Evolutionary conservation across 805 yeast species (phyloP).

Genomic region (Saccharomycopsis fodiens): DNA sequence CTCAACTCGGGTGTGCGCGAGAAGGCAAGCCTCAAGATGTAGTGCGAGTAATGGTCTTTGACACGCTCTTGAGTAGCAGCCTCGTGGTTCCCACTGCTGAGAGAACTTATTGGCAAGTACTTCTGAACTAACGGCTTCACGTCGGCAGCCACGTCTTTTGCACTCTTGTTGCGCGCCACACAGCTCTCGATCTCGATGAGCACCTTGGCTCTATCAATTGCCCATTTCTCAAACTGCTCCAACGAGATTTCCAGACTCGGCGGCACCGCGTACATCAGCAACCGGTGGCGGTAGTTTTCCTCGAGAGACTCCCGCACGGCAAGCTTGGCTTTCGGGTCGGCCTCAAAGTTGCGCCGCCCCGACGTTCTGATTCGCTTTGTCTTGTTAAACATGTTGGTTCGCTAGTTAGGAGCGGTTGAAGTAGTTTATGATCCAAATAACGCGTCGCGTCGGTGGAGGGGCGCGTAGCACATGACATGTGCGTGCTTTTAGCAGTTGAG

Average conservation of each 20-base stretch:
- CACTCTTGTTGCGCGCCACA: slow-evolving; percentile 50
- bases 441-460: too few relatives aligned
- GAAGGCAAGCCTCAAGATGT: slow-evolving; percentile 78
- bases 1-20: slow-evolving; percentile 82
- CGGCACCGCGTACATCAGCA: slow-evolving; percentile 69
- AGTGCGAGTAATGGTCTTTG: slow-evolving; percentile 92
- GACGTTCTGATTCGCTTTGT: slow-evolving; percentile 42
- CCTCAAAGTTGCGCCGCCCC: slow-evolving; percentile 61
- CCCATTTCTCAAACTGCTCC: slow-evolving; percentile 94
- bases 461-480: too few relatives aligned
- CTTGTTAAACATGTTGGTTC: slow-evolving; percentile 18
- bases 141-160: slow-evolving; percentile 56
- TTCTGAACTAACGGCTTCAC: slow-evolving; percentile 61
- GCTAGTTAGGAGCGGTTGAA: too few relatives aligned
- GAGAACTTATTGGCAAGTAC: slow-evolving; percentile 51
- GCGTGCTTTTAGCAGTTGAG: too few relatives aligned
- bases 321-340: slow-evolving; percentile 23
- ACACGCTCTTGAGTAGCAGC: slow-evolving; percentile 50
- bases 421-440: too few relatives aligned
- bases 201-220: slow-evolving; percentile 80
- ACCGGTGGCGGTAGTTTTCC: slow-evolving; percentile 45
- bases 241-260: slow-evolving; percentile 83
- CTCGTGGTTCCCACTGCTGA: slow-evolving; percentile 27
- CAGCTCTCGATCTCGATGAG: slow-evolving; percentile 79
- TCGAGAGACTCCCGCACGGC: slow-evolving; percentile 27